These are phyloP conservation scores for Orbilia javanica DNA, from an alignment of 2,329 filamentous ascomycete species.

Conservation along the genomic window DNA sequence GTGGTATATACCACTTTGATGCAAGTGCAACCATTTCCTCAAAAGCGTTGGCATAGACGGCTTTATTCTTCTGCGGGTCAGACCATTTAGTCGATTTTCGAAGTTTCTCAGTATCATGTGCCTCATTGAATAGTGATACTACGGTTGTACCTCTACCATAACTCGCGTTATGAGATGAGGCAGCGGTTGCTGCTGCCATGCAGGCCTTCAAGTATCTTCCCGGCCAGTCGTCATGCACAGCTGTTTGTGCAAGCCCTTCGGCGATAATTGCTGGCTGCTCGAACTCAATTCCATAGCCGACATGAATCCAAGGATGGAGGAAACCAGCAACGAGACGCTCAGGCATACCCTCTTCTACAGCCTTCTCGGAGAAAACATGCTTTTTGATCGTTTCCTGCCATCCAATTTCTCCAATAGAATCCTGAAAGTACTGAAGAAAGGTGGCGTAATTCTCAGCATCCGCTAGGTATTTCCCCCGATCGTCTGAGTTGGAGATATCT, in stretches of 20 bases:
- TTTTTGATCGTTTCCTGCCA: conserved; percentile 75
- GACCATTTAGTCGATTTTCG: conserved; percentile 67
- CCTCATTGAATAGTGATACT: conserved; percentile 73
- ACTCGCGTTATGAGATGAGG: conserved; percentile 44
- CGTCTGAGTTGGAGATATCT: conserved; percentile 71
- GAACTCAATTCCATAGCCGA: conserved; percentile 88
- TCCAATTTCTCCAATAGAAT: conserved; percentile 75
- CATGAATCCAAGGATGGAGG: conserved; percentile 83
- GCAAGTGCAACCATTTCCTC: conserved; percentile 75
- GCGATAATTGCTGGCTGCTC: conserved; percentile 83
- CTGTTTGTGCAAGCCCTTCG: conserved; percentile 81
- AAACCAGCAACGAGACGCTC: conserved; percentile 77
- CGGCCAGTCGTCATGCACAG: conserved; percentile 75
- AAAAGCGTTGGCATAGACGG: conserved; percentile 74
- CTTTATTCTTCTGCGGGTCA: conserved; percentile 76
- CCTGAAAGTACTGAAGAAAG: conserved; percentile 81
- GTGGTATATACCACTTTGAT: conserved; percentile 67
- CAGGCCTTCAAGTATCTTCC: conserved; percentile 70
- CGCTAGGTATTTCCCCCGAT: conserved; percentile 71
- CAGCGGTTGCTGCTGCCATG: conserved; percentile 68
- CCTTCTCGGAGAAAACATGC: conserved; percentile 77
- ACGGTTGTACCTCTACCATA: conserved; percentile 66
- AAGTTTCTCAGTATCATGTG: conserved; percentile 72
- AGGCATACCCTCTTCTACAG: conserved; percentile 77
- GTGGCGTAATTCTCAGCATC: conserved; percentile 76